Evolutionary conservation across 2,329 filamentous ascomycete genomes (phyloP), one percentile per base, ranked within the genome.

Genomic region (Lasiodiplodia sp.): DNA sequence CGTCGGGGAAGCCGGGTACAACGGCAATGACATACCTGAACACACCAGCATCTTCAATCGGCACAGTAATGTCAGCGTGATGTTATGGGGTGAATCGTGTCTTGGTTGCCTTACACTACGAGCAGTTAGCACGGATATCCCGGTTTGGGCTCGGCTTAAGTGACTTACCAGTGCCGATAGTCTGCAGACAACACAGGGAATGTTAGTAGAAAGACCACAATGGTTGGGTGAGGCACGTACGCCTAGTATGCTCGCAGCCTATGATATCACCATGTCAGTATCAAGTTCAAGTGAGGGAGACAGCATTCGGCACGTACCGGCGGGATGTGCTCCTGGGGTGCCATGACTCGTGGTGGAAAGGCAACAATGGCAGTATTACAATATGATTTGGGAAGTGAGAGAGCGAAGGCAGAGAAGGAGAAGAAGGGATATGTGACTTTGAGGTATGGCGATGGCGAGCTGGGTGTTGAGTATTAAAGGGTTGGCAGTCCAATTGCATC

Each of bases 201-300:
- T 64, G 49, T 56, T 8, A 62, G 25, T 37, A 21, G n/a, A 25
- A 40, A 31, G 23, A 64, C 31, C 2, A 53, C 11, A 7, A 40
- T 16, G 14, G 31, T 16, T 18, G 58, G 25, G 7, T n/a, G 21
- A n/a, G 53, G 31, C 53, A 72, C 78, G 66, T 75, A 81, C 78
- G 62, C 79, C 79, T 55, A 81, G 76, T 40, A 80, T 71, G 69
- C 77, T 78, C 55, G 79, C 79, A 68, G 78, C 76, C 79, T 81
- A 66, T 56, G 4, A 58, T n/a, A 38, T 57, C 31, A n/a, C 66
- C 3, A 57, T 34, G 67, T 79, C 64, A 79, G 76, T 66, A 47
- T 44, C 10, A 11, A 37, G 60, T n/a, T 58, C 16, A 16, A 7
- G 10, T 23, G 37, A 18, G 18, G 51, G n/a, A 25, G 57, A 11